These are phyloP conservation scores for Plicaturopsis crispa DNA, from an alignment of 768 basidiomycete genomes.

Conservation along the genomic window DNA sequence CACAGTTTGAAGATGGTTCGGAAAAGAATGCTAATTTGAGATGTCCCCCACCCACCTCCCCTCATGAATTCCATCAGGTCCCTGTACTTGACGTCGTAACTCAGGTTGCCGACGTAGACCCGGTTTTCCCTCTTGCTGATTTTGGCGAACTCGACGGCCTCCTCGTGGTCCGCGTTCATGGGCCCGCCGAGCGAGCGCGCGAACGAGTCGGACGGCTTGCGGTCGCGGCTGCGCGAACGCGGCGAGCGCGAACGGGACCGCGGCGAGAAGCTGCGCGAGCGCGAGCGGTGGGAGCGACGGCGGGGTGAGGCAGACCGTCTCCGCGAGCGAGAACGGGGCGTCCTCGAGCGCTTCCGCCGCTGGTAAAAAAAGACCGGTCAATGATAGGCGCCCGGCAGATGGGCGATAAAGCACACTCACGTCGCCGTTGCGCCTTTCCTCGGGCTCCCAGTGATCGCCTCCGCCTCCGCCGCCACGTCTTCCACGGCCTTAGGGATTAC, in stretches of 20 bases:
- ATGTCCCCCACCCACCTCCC: slow-evolving; percentile 97
- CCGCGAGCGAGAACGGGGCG: slow-evolving; percentile 61
- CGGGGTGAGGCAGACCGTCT: slow-evolving; percentile 63
- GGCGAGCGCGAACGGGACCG: slow-evolving; percentile 43
- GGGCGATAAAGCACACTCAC: slow-evolving; percentile 32
- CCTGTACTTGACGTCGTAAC: slow-evolving; percentile 97
- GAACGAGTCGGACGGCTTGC: slow-evolving; percentile 57
- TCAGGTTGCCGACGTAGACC: slow-evolving; percentile 98
- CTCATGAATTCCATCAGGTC: slow-evolving; percentile 99
- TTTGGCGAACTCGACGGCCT: slow-evolving; percentile 93
- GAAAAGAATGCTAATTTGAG: slow-evolving; percentile 54
- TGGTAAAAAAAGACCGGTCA: slow-evolving; percentile 16
- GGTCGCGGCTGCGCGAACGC: slow-evolving; percentile 49
- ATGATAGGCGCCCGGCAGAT: too few relatives aligned
- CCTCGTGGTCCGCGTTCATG: slow-evolving; percentile 87
- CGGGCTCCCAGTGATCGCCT: slow-evolving; percentile 82
- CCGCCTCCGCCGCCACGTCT: slow-evolving; percentile 34
- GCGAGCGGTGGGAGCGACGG: slow-evolving; percentile 48
- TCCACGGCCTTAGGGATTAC: slow-evolving; percentile 25
- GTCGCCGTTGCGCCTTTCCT: slow-evolving; percentile 65
- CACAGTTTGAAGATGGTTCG: too few relatives aligned
- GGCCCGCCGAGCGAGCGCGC: slow-evolving; percentile 80
- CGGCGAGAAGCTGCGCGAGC: slow-evolving; percentile 58
- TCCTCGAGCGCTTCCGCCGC: slow-evolving; percentile 66
- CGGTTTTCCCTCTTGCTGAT: slow-evolving; percentile 96